Base-by-base conservation (phyloP, 306 rosid species). In the Vachellia collinsii region DNA sequence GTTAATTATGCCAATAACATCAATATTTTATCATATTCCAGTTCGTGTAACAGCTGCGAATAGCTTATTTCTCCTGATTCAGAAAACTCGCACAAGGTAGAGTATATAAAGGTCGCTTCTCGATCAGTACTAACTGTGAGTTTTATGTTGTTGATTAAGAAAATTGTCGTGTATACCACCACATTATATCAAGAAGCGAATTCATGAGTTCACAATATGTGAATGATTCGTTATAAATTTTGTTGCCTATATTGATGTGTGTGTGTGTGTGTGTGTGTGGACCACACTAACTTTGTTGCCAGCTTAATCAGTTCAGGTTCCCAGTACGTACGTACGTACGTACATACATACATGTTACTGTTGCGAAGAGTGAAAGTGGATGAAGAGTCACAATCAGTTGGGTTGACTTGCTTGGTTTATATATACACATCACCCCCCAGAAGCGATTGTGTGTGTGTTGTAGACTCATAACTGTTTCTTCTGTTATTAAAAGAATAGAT, bases 1-100 rank as follows among this genome's bases (percentile, higher is more conserved):
- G 80, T 69, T 75, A 67, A 67, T 81, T 13, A 46, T 47, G 41
- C 19, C 62, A 6, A 19, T 8, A 7, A 46, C 10, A 59, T 59
- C 10, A 17, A 64, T 13, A 77, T 47, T 34, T 46, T 42, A 59
- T 8, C 41, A 12, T 75, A 5, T 68, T 9, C 25, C 4, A 42
- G 11, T 66, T 66, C n/a, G n/a, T 54, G 25, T 19, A 5, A 67
- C 72, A 38, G 22, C 36, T 10, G 66, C 14, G 16, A 11, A 61
- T 7, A 1, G 36, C 64, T 25, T 25, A 1, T 61, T 61, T 61
- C 4, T 61, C 4, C 38, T 25, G 16, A 11, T 2, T 6, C 25
- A 61, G 19, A 61, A 61, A 61, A 61, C 39, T 10, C 16, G 34
- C 66, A 59, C 11, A 11, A 11, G 14, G 36, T 58, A 56, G 7